Conservation (phyloP, 352 stramenopile genomes). For the Plasmopara muralis region DNA sequence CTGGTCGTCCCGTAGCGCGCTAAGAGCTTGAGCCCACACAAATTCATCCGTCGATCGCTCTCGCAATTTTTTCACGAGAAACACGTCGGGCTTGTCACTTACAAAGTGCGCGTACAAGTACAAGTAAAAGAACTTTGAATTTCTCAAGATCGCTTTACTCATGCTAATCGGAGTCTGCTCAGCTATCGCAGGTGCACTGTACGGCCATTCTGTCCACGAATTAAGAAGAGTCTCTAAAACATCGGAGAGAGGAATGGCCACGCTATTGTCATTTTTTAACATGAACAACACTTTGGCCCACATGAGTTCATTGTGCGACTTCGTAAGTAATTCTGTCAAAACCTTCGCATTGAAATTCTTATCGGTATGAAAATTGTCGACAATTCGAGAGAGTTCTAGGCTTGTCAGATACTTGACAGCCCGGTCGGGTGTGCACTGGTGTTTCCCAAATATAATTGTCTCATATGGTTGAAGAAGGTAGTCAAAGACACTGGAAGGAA, state of each 20-base stretch:
- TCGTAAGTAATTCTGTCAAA: neutral
- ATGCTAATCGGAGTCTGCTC: neutral
- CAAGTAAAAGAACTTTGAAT: neutral
- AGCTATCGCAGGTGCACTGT: neutral
- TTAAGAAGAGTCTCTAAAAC: neutral
- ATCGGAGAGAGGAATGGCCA: neutral
- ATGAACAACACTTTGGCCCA: neutral
- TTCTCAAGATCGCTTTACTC: neutral
- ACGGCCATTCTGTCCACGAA: neutral
- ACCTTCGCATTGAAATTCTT: neutral
- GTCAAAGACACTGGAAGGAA: neutral
- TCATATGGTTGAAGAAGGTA: neutral
- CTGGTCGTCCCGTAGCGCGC: neutral
- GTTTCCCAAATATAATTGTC: neutral
- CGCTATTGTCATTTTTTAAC: neutral
- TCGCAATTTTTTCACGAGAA: neutral
- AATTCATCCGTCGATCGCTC: neutral
- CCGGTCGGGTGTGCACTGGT: neutral
- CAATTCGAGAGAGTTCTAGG: neutral
- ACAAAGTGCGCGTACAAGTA: neutral
- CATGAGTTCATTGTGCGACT: neutral
- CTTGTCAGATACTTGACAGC: neutral
- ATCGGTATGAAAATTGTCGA: neutral
- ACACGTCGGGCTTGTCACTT: neutral
- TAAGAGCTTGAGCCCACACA: neutral